Percentiles rank a stretch among this genome's conserved stretches.
These are phyloP conservation scores for Metschnikowia proteae DNA, from an alignment of 805 yeast genomes.

Conservation along the genomic window DNA sequence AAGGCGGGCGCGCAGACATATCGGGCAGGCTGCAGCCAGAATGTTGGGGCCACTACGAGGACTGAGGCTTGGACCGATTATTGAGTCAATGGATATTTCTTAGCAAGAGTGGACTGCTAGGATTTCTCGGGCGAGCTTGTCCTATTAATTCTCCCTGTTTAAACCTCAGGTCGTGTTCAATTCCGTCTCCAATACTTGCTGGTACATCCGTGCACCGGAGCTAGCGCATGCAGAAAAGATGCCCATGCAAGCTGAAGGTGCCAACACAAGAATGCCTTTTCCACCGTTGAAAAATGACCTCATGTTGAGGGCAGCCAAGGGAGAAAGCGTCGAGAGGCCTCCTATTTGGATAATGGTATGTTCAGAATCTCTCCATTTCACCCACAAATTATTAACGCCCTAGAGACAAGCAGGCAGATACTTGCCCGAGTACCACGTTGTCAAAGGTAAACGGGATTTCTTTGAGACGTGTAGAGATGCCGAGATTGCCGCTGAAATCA, in stretches of 20 bases:
- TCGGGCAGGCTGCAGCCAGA: background rate
- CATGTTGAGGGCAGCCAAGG: slow-evolving; percentile 86
- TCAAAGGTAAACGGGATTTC: slow-evolving; percentile 80
- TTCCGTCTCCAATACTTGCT: background rate
- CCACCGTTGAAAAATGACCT: slow-evolving; percentile 85
- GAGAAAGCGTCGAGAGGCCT: slow-evolving; percentile 90
- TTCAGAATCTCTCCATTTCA: background rate
- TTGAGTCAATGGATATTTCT: too few relatives aligned
- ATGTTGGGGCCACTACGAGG: background rate
- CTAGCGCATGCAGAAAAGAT: slow-evolving; percentile 3
- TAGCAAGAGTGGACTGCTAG: too few relatives aligned
- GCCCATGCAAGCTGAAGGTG: background rate
- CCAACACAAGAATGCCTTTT: slow-evolving; percentile 35
- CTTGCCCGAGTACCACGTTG: slow-evolving; percentile 86
- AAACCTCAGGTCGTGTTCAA: background rate
- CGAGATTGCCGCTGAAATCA: slow-evolving; percentile 87
- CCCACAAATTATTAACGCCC: slow-evolving; percentile 7
- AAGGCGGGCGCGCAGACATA: slow-evolving; percentile 4
- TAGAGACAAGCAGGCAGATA: slow-evolving; percentile 95
- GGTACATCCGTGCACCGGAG: slow-evolving; percentile 2
- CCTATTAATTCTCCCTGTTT: too few relatives aligned
- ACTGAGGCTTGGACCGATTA: background rate
- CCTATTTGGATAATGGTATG: slow-evolving; percentile 94
- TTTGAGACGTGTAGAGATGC: slow-evolving; percentile 95
- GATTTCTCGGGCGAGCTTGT: too few relatives aligned